Evolutionary conservation across 2,329 filamentous ascomycete genomes (phyloP).

Genomic region (Apiospora sp.): DNA sequence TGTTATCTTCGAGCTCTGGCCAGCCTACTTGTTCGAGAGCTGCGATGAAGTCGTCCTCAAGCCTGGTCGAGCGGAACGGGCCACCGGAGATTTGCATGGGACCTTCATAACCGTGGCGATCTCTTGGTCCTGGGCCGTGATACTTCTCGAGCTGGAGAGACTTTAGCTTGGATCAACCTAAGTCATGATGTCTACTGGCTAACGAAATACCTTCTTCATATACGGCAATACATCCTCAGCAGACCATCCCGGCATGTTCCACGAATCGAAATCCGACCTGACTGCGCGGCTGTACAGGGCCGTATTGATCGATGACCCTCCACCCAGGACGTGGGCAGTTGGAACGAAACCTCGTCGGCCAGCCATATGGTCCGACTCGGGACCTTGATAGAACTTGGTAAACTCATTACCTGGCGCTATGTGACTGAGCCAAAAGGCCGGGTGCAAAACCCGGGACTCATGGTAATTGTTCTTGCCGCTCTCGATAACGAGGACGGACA

Average conservation of each 20-base stretch:
- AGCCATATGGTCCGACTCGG: slow-evolving; percentile 33
- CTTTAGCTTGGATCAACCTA: too few relatives aligned
- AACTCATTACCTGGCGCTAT: too few relatives aligned
- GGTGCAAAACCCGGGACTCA: too few relatives aligned
- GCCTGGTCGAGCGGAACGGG: slow-evolving; percentile 47
- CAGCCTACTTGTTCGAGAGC: slow-evolving; percentile 55
- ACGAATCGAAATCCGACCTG: slow-evolving; percentile 42
- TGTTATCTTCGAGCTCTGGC: slow-evolving; percentile 55
- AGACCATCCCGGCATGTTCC: slow-evolving; percentile 41
- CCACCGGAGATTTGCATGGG: slow-evolving; percentile 59
- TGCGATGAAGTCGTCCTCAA: slow-evolving; percentile 54
- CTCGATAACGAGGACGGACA: slow-evolving; percentile 25
- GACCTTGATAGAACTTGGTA: too few relatives aligned
- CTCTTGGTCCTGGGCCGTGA: slow-evolving; percentile 46
- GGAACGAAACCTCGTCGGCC: slow-evolving; percentile 51
- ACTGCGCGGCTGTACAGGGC: slow-evolving; percentile 51
- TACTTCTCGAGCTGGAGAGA: slow-evolving; percentile 39
- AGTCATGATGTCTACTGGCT: too few relatives aligned
- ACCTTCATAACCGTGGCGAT: slow-evolving; percentile 55
- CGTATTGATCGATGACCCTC: slow-evolving; percentile 61
- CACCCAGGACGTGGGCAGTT: slow-evolving; percentile 57
- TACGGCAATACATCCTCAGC: slow-evolving; percentile 53
- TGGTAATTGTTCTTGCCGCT: not conserved
- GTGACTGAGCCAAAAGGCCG: too few relatives aligned
- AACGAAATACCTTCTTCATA: slow-evolving; percentile 52